phyloP scores from a whole-genome alignment of 345 rosid species.

The Anastatica hierochuntica region DNA sequence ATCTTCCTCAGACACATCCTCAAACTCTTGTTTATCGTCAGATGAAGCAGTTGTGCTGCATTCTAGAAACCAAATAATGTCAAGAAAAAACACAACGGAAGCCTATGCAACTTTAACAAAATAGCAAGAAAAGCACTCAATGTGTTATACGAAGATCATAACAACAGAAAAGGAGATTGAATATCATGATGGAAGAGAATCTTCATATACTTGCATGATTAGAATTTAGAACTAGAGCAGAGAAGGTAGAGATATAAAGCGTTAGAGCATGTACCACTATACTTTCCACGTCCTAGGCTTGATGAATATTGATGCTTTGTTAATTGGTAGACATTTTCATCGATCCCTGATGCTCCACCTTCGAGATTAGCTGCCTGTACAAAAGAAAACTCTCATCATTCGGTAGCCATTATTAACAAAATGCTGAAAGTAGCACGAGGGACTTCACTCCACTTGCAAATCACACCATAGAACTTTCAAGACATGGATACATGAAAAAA shows the following conservation, averaged over 20 bases:
- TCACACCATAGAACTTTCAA: neutral
- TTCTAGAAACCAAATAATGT: conserved; percentile 47
- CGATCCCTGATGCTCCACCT: conserved; percentile 64
- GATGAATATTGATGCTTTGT: conserved; percentile 58
- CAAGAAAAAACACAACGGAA: conserved; percentile 10
- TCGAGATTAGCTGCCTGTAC: conserved; percentile 73
- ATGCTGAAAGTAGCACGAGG: no score
- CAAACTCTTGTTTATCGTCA: conserved; percentile 85
- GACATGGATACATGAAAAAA: neutral
- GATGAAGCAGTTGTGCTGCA: conserved; percentile 95
- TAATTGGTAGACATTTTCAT: conserved; percentile 52
- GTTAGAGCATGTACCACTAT: conserved; percentile 46
- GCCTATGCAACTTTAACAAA: no score
- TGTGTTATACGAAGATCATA: no score
- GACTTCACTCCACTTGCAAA: neutral
- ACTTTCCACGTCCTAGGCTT: conserved; percentile 54
- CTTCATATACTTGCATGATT: no score
- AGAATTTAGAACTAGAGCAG: neutral
- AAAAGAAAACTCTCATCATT: conserved; percentile 5
- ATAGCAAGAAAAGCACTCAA: no score
- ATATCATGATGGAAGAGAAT: no score
- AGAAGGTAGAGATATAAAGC: neutral
- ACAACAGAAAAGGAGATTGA: no score
- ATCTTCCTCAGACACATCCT: conserved; percentile 73
- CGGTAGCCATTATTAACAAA: no score